Percentiles rank a stretch among this genome's conserved stretches.
Conservation (phyloP, 2,329 filamentous ascomycete genomes). For the Aspergillus pseudonomiae region DNA sequence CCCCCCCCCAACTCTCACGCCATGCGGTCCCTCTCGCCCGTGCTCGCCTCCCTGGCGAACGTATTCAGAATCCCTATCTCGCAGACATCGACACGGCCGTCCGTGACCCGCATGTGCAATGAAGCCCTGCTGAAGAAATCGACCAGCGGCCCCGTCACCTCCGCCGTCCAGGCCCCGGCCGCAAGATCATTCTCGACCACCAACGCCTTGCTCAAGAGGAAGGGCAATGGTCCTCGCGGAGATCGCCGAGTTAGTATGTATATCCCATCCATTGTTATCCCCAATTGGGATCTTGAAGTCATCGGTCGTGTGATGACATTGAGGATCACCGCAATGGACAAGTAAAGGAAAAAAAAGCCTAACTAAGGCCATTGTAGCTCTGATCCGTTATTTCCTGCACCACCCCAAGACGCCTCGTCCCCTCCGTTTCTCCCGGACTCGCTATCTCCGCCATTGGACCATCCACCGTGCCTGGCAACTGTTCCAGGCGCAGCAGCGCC, state of each 20-base stretch:
- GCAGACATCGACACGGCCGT: constrained; percentile 31
- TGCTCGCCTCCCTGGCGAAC: constrained; percentile 49
- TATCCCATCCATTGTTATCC: not conserved
- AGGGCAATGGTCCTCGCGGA: constrained; percentile 29
- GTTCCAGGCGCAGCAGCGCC: constrained; percentile 70
- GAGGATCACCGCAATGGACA: not conserved
- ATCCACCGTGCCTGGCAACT: constrained; percentile 96
- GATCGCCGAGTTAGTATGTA: constrained; percentile 52
- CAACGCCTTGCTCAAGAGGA: constrained; percentile 43
- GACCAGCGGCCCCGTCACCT: constrained; percentile 27
- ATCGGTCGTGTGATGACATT: not conserved
- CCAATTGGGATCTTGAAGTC: not conserved
- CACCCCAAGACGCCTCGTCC: constrained; percentile 73
- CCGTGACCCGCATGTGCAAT: constrained; percentile 25
- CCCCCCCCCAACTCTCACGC: constrained; percentile 20
- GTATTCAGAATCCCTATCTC: constrained; percentile 49
- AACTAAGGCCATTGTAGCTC: constrained; percentile 45
- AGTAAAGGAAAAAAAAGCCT: constrained; percentile 9
- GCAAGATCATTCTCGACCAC: constrained; percentile 44
- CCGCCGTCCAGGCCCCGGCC: constrained; percentile 25
- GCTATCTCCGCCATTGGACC: constrained; percentile 94
- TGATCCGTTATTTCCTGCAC: constrained; percentile 71
- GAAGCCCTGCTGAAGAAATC: constrained; percentile 19
- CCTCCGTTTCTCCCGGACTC: constrained; percentile 83
- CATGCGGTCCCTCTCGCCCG: constrained; percentile 42